A percentile compares a stretch with the other conserved stretches of the same genome.
Evolutionary conservation across 2,329 filamentous ascomycete species (phyloP).

Genomic region (Pezicula radicicola): DNA sequence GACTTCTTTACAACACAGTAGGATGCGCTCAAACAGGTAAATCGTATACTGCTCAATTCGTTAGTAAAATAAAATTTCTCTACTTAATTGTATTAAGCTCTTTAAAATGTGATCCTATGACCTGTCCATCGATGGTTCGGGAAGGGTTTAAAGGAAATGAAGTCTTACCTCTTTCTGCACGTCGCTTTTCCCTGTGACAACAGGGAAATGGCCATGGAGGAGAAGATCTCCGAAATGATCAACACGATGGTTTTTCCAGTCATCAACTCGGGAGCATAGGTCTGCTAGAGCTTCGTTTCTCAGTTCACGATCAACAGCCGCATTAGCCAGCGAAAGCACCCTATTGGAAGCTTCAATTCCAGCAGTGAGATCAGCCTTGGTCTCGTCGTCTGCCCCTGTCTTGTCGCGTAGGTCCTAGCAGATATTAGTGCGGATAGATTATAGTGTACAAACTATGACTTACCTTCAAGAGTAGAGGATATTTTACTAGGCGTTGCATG

Average conservation of each 20-base stretch:
- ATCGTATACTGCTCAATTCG: constrained; percentile 74
- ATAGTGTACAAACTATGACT: constrained; percentile 4
- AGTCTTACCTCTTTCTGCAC: constrained; percentile 70
- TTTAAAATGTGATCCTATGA: no score
- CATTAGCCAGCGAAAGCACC: constrained; percentile 81
- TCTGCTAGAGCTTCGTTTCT: constrained; percentile 81
- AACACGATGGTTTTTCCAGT: constrained; percentile 93
- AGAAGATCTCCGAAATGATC: constrained; percentile 89
- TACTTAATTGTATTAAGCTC: no score
- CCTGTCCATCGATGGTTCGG: not conserved
- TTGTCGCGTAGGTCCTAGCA: constrained; percentile 80
- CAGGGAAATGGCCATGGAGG: constrained; percentile 85
- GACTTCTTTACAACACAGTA: constrained; percentile 95
- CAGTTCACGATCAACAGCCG: constrained; percentile 85
- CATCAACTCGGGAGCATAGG: constrained; percentile 78
- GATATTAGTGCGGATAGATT: constrained; percentile 4
- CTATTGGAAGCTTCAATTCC: constrained; percentile 82
- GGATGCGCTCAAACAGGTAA: constrained; percentile 92
- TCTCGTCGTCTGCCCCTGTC: constrained; percentile 66
- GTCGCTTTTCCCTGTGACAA: constrained; percentile 85
- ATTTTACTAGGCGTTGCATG: constrained; percentile 93
- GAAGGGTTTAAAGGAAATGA: not conserved
- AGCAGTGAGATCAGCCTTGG: constrained; percentile 67
- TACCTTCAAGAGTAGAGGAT: constrained; percentile 85
- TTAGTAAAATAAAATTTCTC: constrained; percentile 16